Conservation (phyloP, 805 yeast species). For the Myxozyma melibiosi region DNA sequence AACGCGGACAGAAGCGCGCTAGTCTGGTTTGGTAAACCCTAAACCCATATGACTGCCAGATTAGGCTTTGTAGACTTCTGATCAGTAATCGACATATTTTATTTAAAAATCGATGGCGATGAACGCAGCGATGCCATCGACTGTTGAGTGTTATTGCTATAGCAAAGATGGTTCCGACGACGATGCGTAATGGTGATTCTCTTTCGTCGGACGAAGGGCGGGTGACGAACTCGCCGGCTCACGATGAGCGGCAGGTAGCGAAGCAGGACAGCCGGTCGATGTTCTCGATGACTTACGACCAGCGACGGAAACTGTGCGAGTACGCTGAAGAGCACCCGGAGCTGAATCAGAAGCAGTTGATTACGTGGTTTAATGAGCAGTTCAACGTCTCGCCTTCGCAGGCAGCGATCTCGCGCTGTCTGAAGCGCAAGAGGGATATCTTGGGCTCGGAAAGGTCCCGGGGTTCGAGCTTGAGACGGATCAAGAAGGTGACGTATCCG, state of each 20-base stretch:
- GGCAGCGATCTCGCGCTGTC: slow-evolving; percentile 32
- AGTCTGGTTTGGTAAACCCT: background rate
- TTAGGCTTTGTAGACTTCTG: background rate
- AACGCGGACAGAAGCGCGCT: background rate
- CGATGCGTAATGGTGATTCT: too few relatives aligned
- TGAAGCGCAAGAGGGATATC: slow-evolving; percentile 29
- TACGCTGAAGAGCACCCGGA: slow-evolving; percentile 29
- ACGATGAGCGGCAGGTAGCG: background rate
- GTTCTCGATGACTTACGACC: slow-evolving; percentile 32
- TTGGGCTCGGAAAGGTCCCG: slow-evolving; percentile 4
- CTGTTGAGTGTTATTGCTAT: too few relatives aligned
- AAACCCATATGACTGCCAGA: background rate
- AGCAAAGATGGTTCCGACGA: too few relatives aligned
- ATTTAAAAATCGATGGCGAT: background rate
- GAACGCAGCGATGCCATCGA: background rate
- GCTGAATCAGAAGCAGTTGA: slow-evolving; percentile 25
- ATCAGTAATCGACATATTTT: slow-evolving; percentile 7
- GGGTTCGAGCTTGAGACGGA: slow-evolving; percentile 11
- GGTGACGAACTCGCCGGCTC: too few relatives aligned
- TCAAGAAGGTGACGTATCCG: slow-evolving; percentile 31
- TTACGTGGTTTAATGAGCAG: slow-evolving; percentile 22
- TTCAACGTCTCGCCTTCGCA: slow-evolving; percentile 29
- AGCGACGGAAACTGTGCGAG: slow-evolving; percentile 29
- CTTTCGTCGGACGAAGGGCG: too few relatives aligned
- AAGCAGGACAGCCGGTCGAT: slow-evolving; percentile 8